A percentile compares a stretch with the other conserved stretches of the same genome.
These are phyloP conservation scores for Backusella liffmaniae DNA, from an alignment of 192 early-diverging fungal genomes.

Conservation along the genomic window DNA sequence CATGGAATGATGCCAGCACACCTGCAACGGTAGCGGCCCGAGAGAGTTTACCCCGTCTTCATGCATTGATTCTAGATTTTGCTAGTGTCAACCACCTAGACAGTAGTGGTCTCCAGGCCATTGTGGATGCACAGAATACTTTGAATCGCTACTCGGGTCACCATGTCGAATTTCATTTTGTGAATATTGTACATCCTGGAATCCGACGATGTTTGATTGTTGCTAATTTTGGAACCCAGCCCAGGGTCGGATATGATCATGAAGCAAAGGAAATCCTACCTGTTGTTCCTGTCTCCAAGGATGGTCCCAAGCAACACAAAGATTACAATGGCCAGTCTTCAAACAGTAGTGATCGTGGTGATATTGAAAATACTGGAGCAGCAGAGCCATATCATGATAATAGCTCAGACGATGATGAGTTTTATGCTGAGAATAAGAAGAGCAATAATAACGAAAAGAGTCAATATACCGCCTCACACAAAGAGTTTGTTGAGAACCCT, in stretches of 20 bases:
- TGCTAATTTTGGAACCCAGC: conserved; percentile 21
- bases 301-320: background rate
- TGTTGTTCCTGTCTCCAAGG: background rate
- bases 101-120: conserved; percentile 75
- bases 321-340: background rate
- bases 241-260: background rate
- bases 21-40: conserved; percentile 42
- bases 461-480: background rate
- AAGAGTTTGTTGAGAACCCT: background rate
- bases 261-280: background rate
- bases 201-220: conserved; percentile 17
- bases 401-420: background rate
- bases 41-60: conserved; percentile 45
- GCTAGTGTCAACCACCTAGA: conserved; percentile 75
- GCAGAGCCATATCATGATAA: background rate
- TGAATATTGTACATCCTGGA: conserved; percentile 19
- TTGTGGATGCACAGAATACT: conserved; percentile 55
- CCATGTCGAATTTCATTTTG: conserved; percentile 30
- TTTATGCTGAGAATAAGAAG: background rate
- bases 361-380: background rate
- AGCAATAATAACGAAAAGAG: background rate
- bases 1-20: conserved; percentile 30
- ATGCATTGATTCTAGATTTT: conserved; percentile 84
- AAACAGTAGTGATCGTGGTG: background rate
- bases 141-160: conserved; percentile 26